Evolutionary conservation across 306 rosid genomes (phyloP).

Genomic region (Cyamopsis tetragonoloba): DNA sequence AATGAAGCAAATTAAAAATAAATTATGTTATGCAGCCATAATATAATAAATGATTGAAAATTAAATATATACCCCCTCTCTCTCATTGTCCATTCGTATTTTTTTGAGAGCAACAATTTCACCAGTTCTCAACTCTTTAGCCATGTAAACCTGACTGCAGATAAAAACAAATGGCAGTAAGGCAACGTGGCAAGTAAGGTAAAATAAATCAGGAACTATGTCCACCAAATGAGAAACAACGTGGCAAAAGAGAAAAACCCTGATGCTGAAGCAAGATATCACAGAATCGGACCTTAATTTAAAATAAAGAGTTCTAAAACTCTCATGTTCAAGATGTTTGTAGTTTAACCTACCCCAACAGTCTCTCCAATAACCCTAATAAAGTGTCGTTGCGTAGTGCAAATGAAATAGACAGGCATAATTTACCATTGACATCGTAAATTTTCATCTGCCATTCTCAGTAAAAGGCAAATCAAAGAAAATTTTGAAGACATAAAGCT

Average conservation of each 20-base stretch:
- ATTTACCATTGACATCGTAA: not conserved
- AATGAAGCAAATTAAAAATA: not conserved
- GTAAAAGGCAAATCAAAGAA: not conserved
- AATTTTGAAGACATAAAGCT: not conserved
- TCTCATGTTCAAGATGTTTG: not conserved
- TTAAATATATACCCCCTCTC: constrained; percentile 55
- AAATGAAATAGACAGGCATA: not conserved
- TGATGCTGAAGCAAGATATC: too few species aligned
- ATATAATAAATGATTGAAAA: not conserved
- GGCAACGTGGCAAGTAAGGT: too few species aligned
- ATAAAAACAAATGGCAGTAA: too few species aligned
- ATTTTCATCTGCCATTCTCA: not conserved
- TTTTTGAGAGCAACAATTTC: constrained; percentile 79
- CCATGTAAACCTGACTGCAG: constrained; percentile 75
- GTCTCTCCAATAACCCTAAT: not conserved
- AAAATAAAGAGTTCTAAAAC: not conserved
- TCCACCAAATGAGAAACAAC: not conserved
- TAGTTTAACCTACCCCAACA: not conserved
- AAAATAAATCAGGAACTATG: not conserved
- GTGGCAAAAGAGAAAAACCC: not conserved
- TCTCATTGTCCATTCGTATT: constrained; percentile 72
- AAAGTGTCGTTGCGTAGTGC: not conserved
- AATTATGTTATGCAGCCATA: not conserved
- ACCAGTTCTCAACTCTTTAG: constrained; percentile 56
- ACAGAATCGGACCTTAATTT: too few species aligned